Evolutionary conservation across 352 stramenopile species (phyloP), one percentile per base, ranked within the genome.

Genomic region (Phytophthora macrochlamydospora): DNA sequence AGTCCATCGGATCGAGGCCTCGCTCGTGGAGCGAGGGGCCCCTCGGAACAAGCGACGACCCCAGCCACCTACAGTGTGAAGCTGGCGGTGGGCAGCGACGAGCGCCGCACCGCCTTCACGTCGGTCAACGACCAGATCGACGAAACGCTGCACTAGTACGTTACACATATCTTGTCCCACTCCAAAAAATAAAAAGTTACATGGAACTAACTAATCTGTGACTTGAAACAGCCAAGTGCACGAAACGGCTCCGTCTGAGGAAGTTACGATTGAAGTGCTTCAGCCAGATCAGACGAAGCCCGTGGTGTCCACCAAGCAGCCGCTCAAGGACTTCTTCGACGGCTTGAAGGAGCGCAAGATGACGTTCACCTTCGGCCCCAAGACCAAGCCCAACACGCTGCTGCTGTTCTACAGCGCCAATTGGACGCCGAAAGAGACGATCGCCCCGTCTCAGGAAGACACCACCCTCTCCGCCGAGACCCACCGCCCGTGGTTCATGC

Each of bases 401-500:
- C 32, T 61, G 24, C 52, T 81, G 29, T 51, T 51, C 31, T 69
- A 62, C 50, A 75, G 67, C 28, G 54, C 63, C 29, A 24, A 74
- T 24, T 81, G 70, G 70, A 67, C 51, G 29, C 18, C 50, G 8
- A 40, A 43, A 53, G 43, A 54, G n/a, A 58, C 46, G 9, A 31
- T 72, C 14, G 56, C 57, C 3, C 1, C 46, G 32, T n/a, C 11
- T 7, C 8, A 8, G 42, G 8, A 8, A 14, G 33, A 18, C 3
- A 51, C 40, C 24, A n/a, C 57, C 3, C 57, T 65, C 35, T 57
- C 57, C 37, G 51, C 64, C 0, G 62, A 66, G 42, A 71, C 74
- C 44, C 69, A 92, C 52, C 83, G 83, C 2, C 83, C 83, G 29
- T 90, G 79, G 78, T 92, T 89, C 59, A 85, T 84, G 70, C 81